Conservation (phyloP, 1,284 basidiomycete species). For the Pulveroboletus sp. region DNA sequence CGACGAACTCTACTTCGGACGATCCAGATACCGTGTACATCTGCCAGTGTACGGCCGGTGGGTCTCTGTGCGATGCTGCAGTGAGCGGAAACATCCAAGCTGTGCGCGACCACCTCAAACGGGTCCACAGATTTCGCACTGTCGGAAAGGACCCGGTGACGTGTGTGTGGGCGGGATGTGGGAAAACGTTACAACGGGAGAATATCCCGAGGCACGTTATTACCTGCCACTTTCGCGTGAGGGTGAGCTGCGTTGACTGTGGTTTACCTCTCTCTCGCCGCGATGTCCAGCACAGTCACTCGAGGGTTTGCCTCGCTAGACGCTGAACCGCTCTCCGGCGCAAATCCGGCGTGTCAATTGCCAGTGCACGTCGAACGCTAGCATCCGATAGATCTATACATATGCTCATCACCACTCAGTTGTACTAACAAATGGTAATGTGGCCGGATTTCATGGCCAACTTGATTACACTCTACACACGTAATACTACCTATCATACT, state of each 20-base stretch:
- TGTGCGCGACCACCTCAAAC: constrained; percentile 22
- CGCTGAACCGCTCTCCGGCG: background rate
- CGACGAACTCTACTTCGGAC: background rate
- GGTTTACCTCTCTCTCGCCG: constrained; percentile 20
- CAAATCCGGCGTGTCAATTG: background rate
- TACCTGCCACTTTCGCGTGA: constrained; percentile 14
- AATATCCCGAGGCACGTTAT: constrained; percentile 26
- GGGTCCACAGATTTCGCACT: constrained; percentile 4
- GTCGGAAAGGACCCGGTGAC: background rate
- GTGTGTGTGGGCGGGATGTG: constrained; percentile 19
- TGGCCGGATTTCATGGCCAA: background rate
- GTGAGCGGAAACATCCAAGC: constrained; percentile 1
- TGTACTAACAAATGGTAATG: background rate
- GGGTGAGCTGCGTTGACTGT: constrained; percentile 11
- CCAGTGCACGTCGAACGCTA: background rate
- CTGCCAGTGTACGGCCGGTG: constrained; percentile 8
- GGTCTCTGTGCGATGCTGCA: constrained; percentile 1
- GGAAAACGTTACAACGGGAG: constrained; percentile 12
- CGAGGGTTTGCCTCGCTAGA: constrained; percentile 7
- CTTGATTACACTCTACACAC: background rate
- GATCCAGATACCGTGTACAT: background rate
- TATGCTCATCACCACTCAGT: background rate
- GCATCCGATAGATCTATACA: background rate
- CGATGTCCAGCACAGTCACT: constrained; percentile 21
- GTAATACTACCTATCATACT: background rate